Percentiles rank a stretch among this genome's conserved stretches.
Evolutionary conservation across 768 basidiomycete species (phyloP).

Genomic region (Lentinula boryana): DNA sequence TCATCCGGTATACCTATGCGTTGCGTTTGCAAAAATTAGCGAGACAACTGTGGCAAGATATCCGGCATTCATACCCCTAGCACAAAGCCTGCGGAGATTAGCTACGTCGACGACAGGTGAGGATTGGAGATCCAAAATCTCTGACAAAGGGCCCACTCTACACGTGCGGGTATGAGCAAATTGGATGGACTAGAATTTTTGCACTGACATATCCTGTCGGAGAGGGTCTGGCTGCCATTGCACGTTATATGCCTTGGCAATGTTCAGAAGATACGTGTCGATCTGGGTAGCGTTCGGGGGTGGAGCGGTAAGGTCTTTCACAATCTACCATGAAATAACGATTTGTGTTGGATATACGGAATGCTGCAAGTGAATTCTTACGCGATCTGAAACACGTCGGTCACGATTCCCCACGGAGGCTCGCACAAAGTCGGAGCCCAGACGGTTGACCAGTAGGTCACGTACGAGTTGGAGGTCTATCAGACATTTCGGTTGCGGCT

Average conservation of each 20-base stretch:
- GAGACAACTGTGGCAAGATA: neutral
- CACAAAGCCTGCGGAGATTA: constrained; percentile 50
- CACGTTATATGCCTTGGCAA: constrained; percentile 48
- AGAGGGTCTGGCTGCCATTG: constrained; percentile 58
- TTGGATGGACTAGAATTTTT: constrained; percentile 1
- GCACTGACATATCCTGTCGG: constrained; percentile 56
- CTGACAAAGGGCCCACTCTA: constrained; percentile 54
- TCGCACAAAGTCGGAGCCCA: constrained; percentile 53
- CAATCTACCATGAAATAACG: constrained; percentile 27
- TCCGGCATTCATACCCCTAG: constrained; percentile 41
- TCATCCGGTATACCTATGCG: constrained; percentile 63
- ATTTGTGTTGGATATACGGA: neutral
- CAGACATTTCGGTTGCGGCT: constrained; percentile 4
- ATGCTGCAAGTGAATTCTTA: constrained; percentile 14
- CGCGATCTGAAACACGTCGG: constrained; percentile 48
- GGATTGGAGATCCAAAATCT: constrained; percentile 48
- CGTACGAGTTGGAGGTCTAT: constrained; percentile 55
- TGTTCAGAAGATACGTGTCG: constrained; percentile 46
- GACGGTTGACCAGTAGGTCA: constrained; percentile 45
- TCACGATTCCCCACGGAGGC: constrained; percentile 47
- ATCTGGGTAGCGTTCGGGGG: constrained; percentile 52
- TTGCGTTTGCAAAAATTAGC: neutral
- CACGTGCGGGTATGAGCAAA: constrained; percentile 3
- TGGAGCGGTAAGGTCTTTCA: constrained; percentile 45
- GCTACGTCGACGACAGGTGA: constrained; percentile 50